Conservation (phyloP, 768 basidiomycete genomes). For the Roridomyces roridus region DNA sequence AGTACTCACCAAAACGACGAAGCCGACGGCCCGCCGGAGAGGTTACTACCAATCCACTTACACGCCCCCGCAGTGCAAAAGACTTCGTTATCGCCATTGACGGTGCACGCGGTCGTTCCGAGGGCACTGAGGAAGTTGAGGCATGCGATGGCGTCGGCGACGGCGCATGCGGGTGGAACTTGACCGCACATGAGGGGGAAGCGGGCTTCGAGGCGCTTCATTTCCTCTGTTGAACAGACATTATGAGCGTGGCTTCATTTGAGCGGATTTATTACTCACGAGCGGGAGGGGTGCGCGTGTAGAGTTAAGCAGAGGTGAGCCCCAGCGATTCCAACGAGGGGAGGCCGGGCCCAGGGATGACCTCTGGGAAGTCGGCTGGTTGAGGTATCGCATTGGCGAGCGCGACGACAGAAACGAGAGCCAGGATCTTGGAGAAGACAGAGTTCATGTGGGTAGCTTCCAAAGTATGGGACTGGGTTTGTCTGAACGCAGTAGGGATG, state of each 20-base stretch:
- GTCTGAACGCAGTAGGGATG: too few species aligned
- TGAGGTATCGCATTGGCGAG: too few species aligned
- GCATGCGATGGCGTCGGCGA: not conserved
- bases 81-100: not conserved
- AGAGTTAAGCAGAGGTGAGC: not conserved
- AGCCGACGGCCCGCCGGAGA: not conserved
- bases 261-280: not conserved
- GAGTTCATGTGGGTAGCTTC: too few species aligned
- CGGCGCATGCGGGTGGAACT: not conserved
- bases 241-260: not conserved
- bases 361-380: too few species aligned
- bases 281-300: not conserved
- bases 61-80: not conserved
- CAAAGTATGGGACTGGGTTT: too few species aligned
- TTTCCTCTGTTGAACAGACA: too few species aligned
- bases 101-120: not conserved
- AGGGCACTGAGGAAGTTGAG: not conserved
- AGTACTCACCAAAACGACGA: not conserved
- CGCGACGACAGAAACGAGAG: too few species aligned
- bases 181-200: not conserved
- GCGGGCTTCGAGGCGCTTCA: not conserved
- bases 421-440: too few species aligned
- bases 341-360: conserved; percentile 2
- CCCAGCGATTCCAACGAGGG: not conserved
- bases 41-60: not conserved